Base-by-base conservation (phyloP, 352 stramenopile genomes). In the Pythium guiyangense region DNA sequence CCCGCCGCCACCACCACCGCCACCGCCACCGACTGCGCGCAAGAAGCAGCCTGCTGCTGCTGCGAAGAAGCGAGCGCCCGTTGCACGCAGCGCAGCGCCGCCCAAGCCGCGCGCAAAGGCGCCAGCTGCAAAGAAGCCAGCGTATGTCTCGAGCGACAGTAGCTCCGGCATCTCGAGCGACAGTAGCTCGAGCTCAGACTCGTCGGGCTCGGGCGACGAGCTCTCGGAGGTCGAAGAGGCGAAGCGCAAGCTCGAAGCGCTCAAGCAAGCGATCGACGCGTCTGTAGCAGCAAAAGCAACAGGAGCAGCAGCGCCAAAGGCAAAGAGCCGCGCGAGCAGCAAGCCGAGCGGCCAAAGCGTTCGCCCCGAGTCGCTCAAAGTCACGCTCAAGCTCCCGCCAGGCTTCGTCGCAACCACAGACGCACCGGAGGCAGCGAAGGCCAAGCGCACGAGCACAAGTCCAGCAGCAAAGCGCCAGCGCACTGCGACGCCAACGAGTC, bases 301-400 rank as follows among this genome's bases (percentile, higher is more conserved):
- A n/a, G n/a, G n/a, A 34, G 55, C 49, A 9, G 35, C 62, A 10
- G 47, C 61, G 26, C 54, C 44, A 6, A 25, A 59, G n/a, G 69
- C 67, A 26, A 70, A 74, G 49, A 69, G 10, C 47, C 15, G 46
- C 12, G 20, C 49, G 14, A 44, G 29, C 22, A 52, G 39, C 39
- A 73, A 51, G 27, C 59, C 71, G 5, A 34, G 29, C 29, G 29
- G 29, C 29, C 29, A 34, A 6, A 6, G 6, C 29, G 29, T 34
- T 34, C 29, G 29, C 6, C 29, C 29, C 29, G 70, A 71, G 39
- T 84, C 77, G 17, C 57, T 84, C 10, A 83, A 81, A 46, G 74
- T 84, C 26, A 86, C 70, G 26, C 49, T 86, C 26, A 84, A 86
- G 62, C 71, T 86, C 2, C 75, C 75, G 17, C 73, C 73, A 6